phyloP scores from a whole-genome alignment of 139 green algal species.

The Micractinium sp. region DNA sequence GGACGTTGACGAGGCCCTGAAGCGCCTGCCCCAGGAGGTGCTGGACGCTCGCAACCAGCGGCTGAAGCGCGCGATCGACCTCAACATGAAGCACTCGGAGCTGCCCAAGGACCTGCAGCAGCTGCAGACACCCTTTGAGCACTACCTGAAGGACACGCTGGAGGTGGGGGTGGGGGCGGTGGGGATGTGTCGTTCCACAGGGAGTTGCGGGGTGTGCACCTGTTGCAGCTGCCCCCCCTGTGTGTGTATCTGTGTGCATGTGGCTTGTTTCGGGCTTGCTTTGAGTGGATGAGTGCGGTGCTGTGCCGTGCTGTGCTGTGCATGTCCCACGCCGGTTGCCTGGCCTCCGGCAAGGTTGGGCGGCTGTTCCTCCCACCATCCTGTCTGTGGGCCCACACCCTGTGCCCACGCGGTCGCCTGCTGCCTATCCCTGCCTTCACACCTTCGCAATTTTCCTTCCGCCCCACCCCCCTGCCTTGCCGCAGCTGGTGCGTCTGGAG shows the following conservation, averaged over 20 bases:
- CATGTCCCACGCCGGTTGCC: no score
- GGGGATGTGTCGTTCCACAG: no score
- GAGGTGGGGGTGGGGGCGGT: neutral
- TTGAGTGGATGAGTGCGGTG: no score
- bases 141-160: slow-evolving; percentile 75
- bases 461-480: neutral
- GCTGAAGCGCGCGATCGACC: slow-evolving; percentile 93
- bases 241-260: neutral
- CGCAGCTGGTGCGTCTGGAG: slow-evolving; percentile 60
- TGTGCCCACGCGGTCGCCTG: no score
- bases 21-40: slow-evolving; percentile 88
- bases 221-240: no score
- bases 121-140: slow-evolving; percentile 92
- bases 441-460: neutral
- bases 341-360: no score
- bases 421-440: no score
- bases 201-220: no score
- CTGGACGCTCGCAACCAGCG: slow-evolving; percentile 90
- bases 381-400: no score
- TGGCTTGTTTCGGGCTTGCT: no score
- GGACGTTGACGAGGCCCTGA: slow-evolving; percentile 94
- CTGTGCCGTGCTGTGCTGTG: no score
- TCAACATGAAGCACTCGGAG: slow-evolving; percentile 91
- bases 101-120: slow-evolving; percentile 86
- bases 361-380: no score